Evolutionary conservation across 495 filamentous ascomycete species (phyloP).

Genomic region (Aspergillus mulundensis): DNA sequence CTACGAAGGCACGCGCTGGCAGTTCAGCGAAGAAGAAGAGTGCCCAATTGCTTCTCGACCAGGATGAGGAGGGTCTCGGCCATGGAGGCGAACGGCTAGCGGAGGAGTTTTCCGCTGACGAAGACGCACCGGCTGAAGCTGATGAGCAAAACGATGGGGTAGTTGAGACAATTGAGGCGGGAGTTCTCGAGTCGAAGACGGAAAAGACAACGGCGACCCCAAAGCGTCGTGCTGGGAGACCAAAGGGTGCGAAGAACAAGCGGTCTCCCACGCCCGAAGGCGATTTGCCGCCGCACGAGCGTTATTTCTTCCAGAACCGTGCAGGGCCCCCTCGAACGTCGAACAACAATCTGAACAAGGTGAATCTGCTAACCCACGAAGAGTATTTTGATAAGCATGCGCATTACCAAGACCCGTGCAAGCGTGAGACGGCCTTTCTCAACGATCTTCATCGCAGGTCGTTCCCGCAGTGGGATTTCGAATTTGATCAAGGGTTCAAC

Average conservation of each 20-base stretch:
- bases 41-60: slow-evolving; percentile 66
- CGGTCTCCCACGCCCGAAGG: slow-evolving; percentile 74
- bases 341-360: slow-evolving; percentile 73
- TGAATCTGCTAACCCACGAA: slow-evolving; percentile 78
- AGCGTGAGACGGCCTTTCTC: slow-evolving; percentile 64
- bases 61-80: slow-evolving; percentile 68
- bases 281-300: slow-evolving; percentile 79
- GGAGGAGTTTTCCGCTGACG: slow-evolving; percentile 61
- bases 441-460: slow-evolving; percentile 70
- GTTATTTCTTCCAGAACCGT: slow-evolving; percentile 90
- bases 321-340: slow-evolving; percentile 78
- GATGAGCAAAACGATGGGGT: slow-evolving; percentile 38
- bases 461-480: slow-evolving; percentile 91
- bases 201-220: slow-evolving; percentile 39
- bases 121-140: slow-evolving; percentile 29
- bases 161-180: slow-evolving; percentile 34
- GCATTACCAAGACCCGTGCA: slow-evolving; percentile 66
- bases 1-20: slow-evolving; percentile 62
- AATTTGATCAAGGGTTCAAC: slow-evolving; percentile 84
- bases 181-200: slow-evolving; percentile 26
- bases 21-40: slow-evolving; percentile 85
- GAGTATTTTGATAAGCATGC: slow-evolving; percentile 77
- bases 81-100: slow-evolving; percentile 72
- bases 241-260: slow-evolving; percentile 58
- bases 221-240: slow-evolving; percentile 56